These are phyloP conservation scores for Hypoxylon fuscum DNA, from an alignment of 495 filamentous ascomycete species.

Conservation along the genomic window DNA sequence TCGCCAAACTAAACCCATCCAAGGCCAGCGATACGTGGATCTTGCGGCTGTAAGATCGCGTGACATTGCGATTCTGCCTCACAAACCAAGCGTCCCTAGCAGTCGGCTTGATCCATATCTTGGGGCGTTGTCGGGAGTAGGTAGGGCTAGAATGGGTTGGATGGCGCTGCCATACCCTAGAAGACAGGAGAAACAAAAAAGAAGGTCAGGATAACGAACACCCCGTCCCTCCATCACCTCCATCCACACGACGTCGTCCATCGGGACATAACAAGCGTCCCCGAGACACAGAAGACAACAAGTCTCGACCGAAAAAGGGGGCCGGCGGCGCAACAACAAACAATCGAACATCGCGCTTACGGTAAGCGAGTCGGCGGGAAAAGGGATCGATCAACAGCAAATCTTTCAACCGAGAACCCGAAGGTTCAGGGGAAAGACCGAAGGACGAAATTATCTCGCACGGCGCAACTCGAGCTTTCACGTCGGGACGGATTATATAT, in stretches of 20 bases:
- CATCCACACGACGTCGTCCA: conserved; percentile 31
- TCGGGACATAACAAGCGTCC: conserved; percentile 26
- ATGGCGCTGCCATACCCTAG: conserved; percentile 7
- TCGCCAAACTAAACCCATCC: too few species aligned
- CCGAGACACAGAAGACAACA: conserved; percentile 23
- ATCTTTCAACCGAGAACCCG: conserved; percentile 20
- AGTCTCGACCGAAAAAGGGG: conserved; percentile 24
- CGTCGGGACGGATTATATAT: conserved; percentile 9
- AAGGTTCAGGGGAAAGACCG: conserved; percentile 3
- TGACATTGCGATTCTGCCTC: too few species aligned
- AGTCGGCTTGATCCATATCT: too few species aligned
- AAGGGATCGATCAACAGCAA: conserved; percentile 23
- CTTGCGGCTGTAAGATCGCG: too few species aligned
- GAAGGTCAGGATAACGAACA: neutral
- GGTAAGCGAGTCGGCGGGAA: conserved; percentile 31
- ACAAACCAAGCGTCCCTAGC: too few species aligned
- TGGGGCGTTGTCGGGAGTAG: neutral
- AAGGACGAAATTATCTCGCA: conserved; percentile 15
- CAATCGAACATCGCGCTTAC: conserved; percentile 16
- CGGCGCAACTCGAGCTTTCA: conserved; percentile 19
- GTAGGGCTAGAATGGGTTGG: neutral
- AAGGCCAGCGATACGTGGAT: too few species aligned
- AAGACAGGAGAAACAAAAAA: neutral
- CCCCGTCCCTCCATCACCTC: neutral
- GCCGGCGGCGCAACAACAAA: conserved; percentile 7